These are phyloP conservation scores for Penicillium verrucosum DNA, from an alignment of 2,329 filamentous ascomycete species.

Conservation along the genomic window DNA sequence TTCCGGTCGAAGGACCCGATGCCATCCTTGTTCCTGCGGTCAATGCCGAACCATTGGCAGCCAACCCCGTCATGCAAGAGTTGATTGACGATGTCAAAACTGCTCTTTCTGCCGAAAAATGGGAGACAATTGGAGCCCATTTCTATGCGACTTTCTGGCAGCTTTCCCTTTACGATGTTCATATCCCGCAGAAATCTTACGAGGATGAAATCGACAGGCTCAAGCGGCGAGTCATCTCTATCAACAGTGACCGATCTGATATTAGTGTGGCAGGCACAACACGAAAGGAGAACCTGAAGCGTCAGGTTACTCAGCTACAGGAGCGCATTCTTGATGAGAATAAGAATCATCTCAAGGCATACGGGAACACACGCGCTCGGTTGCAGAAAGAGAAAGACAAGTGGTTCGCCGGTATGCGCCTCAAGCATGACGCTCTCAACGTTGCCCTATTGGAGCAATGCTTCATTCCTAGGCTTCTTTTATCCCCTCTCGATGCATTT, in stretches of 20 bases:
- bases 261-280: constrained; percentile 63
- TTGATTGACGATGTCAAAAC: constrained; percentile 67
- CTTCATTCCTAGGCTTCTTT: constrained; percentile 78
- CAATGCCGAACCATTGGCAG: constrained; percentile 47
- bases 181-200: constrained; percentile 73
- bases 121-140: constrained; percentile 68
- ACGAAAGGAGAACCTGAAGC: constrained; percentile 68
- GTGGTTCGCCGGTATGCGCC: constrained; percentile 70
- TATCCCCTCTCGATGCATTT: constrained; percentile 83
- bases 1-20: constrained; percentile 15
- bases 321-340: constrained; percentile 71
- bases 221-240: constrained; percentile 62
- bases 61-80: constrained; percentile 69
- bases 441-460: constrained; percentile 83
- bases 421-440: constrained; percentile 65
- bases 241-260: constrained; percentile 70
- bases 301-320: constrained; percentile 65
- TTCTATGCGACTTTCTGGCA: constrained; percentile 95
- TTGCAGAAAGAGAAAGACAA: constrained; percentile 70
- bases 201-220: constrained; percentile 69
- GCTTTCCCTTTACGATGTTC: constrained; percentile 75
- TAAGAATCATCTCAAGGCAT: constrained; percentile 64
- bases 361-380: constrained; percentile 64
- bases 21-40: constrained; percentile 13
- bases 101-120: constrained; percentile 60